Conservation (phyloP, 1,284 basidiomycete genomes). For the Marasmius sp. region DNA sequence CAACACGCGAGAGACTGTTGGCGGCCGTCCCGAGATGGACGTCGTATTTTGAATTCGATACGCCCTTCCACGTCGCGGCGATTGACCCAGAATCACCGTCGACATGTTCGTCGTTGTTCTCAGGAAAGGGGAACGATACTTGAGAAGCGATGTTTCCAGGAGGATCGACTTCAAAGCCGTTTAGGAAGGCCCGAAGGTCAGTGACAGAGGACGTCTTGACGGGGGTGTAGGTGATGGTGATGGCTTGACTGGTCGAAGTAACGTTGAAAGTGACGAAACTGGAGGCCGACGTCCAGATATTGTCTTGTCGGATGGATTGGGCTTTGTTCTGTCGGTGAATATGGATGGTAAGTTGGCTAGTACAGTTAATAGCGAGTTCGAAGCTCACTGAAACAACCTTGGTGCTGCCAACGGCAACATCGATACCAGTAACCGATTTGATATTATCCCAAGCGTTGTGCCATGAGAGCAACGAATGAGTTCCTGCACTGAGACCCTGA, state of each 20-base stretch:
- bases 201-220: neutral
- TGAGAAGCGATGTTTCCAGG: neutral
- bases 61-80: neutral
- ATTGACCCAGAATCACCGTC: neutral
- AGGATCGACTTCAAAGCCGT: constrained; percentile 6
- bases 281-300: constrained; percentile 5
- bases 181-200: constrained; percentile 8
- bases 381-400: neutral
- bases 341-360: neutral
- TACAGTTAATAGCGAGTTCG: neutral
- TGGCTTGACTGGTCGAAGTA: neutral
- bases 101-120: constrained; percentile 1
- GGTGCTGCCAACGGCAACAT: neutral
- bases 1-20: neutral
- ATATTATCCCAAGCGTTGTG: neutral
- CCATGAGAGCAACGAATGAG: neutral
- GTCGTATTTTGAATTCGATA: constrained; percentile 1
- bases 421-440: neutral
- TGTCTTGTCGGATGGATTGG: constrained; percentile 5
- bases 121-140: neutral
- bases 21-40: neutral
- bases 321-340: neutral
- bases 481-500: neutral
- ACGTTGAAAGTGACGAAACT: constrained; percentile 8
- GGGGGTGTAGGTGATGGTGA: constrained; percentile 5